Evolutionary conservation across 2,329 filamentous ascomycete species (phyloP), one percentile per base, ranked within the genome.

Genomic region (Lecanicillium sp.): DNA sequence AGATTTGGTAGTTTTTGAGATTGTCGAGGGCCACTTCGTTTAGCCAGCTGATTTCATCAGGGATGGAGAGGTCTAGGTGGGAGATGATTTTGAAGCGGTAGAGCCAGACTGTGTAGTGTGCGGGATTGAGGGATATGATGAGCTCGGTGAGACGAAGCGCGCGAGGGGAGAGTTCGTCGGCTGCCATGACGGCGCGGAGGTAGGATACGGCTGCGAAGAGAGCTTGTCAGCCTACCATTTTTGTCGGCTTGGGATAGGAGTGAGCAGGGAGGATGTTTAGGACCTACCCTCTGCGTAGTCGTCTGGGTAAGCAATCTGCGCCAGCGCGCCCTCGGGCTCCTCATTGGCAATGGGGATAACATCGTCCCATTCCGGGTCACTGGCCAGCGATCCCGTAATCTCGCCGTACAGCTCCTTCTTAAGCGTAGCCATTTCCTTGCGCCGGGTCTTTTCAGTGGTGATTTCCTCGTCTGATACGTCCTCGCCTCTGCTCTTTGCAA

Each of bases 1-100:
- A 98, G 60, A 98, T 98, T 64, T 98, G 92, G 66, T 98, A 98
- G 66, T 96, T 98, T 63, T 98, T 98, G 53, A 94, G 79, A 58
- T 95, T 83, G 41, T 77, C 71, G 37, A 94, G 68, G 9, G 90
- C 85, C 19, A 92, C 79, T 9, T 78, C 68, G 61, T 95, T 94
- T 37, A 98, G 71, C 88, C 90, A 98, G 31, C 68, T 65, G 33
- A 95, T 70, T 60, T 98, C 92, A 43, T 81, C 72, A 3, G 68
- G 62, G 32, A 92, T 67, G 39, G 80, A 66, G 34, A 81, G 71
- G 34, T 74, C 60, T 18, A 94, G 68, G 3, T 76, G 70, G 46
- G 82, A 74, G 35, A 96, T 64, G 38, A 83, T 84, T 53, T 82
- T 78, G 49, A 89, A 87, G 45, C 92, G 84, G 68, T 94, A 98